phyloP scores from a whole-genome alignment of 2,329 filamentous ascomycete species.

The Pestalotiopsis sp. region DNA sequence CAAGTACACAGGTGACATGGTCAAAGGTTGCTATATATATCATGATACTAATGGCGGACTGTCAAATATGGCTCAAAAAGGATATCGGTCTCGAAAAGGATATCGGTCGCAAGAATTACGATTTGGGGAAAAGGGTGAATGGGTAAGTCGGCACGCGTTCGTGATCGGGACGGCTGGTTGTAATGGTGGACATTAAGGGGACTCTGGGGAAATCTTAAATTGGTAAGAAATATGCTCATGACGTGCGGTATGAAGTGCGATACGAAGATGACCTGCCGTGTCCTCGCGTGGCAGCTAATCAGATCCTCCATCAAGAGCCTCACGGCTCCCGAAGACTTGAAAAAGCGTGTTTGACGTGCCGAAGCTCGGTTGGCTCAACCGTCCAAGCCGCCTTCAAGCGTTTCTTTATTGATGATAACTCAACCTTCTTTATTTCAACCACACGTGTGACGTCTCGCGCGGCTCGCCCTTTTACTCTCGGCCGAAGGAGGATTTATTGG shows the following conservation, averaged over 20 bases:
- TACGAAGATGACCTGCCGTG: neutral
- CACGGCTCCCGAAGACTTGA: neutral
- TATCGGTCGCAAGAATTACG: no score
- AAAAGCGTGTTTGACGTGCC: neutral
- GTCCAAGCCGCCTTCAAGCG: neutral
- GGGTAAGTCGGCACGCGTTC: no score
- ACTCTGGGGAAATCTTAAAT: neutral
- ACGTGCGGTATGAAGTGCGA: neutral
- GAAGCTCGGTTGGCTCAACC: neutral
- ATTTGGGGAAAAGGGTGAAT: no score
- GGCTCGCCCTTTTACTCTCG: neutral
- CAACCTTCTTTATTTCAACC: neutral
- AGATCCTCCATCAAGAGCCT: neutral
- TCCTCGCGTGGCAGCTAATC: neutral
- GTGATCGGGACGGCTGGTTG: no score
- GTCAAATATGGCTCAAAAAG: no score
- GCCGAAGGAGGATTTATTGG: neutral
- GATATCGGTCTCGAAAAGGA: no score
- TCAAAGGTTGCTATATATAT: no score
- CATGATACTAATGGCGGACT: no score
- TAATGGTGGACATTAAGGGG: no score
- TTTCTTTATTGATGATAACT: neutral
- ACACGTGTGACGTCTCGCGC: neutral
- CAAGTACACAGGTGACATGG: neutral
- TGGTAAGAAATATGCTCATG: neutral